phyloP scores from a whole-genome alignment of 2,329 filamentous ascomycete species.

The Aspergillus japonicus region DNA sequence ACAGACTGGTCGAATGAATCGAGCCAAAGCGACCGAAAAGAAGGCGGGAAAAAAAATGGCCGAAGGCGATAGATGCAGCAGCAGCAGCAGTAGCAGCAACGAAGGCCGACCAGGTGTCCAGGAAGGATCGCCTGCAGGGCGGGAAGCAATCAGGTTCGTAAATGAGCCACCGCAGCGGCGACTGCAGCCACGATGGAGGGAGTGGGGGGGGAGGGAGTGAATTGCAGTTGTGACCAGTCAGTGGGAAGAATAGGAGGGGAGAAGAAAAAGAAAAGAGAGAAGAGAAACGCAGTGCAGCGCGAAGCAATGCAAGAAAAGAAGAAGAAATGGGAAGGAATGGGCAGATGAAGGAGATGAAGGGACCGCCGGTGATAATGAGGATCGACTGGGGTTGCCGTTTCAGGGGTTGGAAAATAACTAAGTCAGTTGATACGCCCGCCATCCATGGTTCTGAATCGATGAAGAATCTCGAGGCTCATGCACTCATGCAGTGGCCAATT shows the following conservation, averaged over 20 bases:
- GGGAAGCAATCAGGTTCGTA: slow-evolving; percentile 9
- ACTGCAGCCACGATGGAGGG: slow-evolving; percentile 8
- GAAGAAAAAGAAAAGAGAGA: slow-evolving; percentile 3
- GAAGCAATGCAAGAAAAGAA: slow-evolving; percentile 2
- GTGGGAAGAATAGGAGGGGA: neutral
- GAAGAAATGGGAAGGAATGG: neutral
- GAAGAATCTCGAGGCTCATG: neutral
- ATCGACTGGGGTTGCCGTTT: slow-evolving; percentile 25
- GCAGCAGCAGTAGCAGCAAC: neutral
- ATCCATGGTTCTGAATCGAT: slow-evolving; percentile 15
- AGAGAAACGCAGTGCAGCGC: neutral
- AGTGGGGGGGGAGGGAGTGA: slow-evolving; percentile 1
- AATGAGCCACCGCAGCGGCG: slow-evolving; percentile 9
- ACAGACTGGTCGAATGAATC: neutral
- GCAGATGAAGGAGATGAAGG: slow-evolving; percentile 1
- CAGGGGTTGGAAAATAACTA: slow-evolving; percentile 22
- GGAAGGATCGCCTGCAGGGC: slow-evolving; percentile 22
- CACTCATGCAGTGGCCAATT: no score
- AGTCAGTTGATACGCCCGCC: neutral
- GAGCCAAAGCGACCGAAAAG: slow-evolving; percentile 8
- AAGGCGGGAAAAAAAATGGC: slow-evolving; percentile 11
- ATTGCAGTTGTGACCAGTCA: slow-evolving; percentile 1
- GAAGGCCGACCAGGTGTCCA: slow-evolving; percentile 19
- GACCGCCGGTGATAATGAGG: slow-evolving; percentile 20
- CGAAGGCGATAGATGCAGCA: slow-evolving; percentile 3